Evolutionary conservation across 495 filamentous ascomycete species (phyloP).

Genomic region (Penicillium manginii): DNA sequence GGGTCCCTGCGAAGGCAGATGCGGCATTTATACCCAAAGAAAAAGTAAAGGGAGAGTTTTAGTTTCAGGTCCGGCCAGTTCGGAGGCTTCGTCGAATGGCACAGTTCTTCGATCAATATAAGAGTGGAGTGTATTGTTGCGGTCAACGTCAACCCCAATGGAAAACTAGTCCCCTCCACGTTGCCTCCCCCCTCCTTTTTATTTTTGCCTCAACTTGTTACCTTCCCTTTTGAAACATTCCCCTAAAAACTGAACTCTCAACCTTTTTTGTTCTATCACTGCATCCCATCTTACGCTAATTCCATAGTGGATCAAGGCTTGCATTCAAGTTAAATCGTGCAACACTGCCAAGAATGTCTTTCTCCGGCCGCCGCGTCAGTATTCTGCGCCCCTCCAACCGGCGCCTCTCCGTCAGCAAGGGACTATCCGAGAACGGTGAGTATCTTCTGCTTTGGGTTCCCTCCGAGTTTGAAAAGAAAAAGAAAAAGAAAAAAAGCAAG

Average conservation of each 20-base stretch:
- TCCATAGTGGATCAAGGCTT: slow-evolving; percentile 1
- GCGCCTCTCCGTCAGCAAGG: slow-evolving; percentile 44
- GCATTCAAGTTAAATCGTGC: background rate
- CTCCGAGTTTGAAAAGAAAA: too few relatives aligned
- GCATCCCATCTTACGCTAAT: background rate
- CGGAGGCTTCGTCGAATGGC: slow-evolving; percentile 35
- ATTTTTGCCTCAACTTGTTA: background rate
- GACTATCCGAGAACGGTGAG: slow-evolving; percentile 50
- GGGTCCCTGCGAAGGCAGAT: slow-evolving; percentile 5
- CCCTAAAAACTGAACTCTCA: background rate
- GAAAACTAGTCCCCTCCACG: background rate
- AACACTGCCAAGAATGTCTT: slow-evolving; percentile 47
- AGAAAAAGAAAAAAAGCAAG: too few relatives aligned
- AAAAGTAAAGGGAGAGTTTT: slow-evolving; percentile 5
- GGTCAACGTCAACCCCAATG: slow-evolving; percentile 3
- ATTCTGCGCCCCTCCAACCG: slow-evolving; percentile 47
- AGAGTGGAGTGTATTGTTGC: slow-evolving; percentile 3
- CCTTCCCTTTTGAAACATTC: background rate
- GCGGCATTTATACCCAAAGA: slow-evolving; percentile 5
- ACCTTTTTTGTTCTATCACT: background rate
- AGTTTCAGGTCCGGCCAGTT: slow-evolving; percentile 11
- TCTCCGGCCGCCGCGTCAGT: slow-evolving; percentile 54
- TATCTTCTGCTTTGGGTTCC: background rate
- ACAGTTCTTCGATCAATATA: slow-evolving; percentile 10
- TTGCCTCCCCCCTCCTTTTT: slow-evolving; percentile 2